A percentile compares a stretch with the other conserved stretches of the same genome.
Evolutionary conservation across 495 filamentous ascomycete genomes (phyloP).

Genomic region (Rostrohypoxylon terebratum): DNA sequence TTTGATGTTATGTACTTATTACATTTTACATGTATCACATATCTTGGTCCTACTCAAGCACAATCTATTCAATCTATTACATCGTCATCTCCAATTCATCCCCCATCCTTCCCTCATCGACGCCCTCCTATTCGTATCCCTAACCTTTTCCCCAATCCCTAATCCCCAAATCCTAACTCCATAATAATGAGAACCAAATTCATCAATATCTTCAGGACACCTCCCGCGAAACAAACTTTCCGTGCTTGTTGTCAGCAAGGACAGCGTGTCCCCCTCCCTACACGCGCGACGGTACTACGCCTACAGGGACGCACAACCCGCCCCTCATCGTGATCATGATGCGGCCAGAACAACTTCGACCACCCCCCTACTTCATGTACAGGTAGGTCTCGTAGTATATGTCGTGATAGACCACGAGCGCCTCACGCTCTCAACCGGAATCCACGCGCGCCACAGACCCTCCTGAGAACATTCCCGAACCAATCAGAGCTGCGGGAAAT

Average conservation of each 20-base stretch:
- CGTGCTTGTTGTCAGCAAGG: slow-evolving; percentile 28
- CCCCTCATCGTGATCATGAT: slow-evolving; percentile 47
- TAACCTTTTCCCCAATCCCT: slow-evolving; percentile 30
- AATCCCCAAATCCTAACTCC: slow-evolving; percentile 41
- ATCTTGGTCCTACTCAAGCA: too few relatives aligned
- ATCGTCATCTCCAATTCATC: not conserved
- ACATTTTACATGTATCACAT: not conserved
- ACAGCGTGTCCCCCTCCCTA: slow-evolving; percentile 31
- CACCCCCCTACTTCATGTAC: slow-evolving; percentile 51
- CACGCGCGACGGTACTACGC: slow-evolving; percentile 44
- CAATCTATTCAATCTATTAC: not conserved
- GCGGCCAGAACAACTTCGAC: slow-evolving; percentile 49
- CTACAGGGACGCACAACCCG: slow-evolving; percentile 48
- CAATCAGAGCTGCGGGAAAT: slow-evolving; percentile 34
- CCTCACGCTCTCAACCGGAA: slow-evolving; percentile 53
- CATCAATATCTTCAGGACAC: slow-evolving; percentile 43
- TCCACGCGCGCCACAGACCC: slow-evolving; percentile 54
- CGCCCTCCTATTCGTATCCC: not conserved
- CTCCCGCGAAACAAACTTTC: slow-evolving; percentile 37
- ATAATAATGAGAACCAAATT: slow-evolving; percentile 42
- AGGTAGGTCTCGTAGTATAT: slow-evolving; percentile 46
- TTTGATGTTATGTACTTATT: too few relatives aligned
- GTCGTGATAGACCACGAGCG: slow-evolving; percentile 47
- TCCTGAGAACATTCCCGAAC: slow-evolving; percentile 14
- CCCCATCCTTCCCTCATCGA: slow-evolving; percentile 6